Evolutionary conservation across 495 filamentous ascomycete genomes (phyloP).

Genomic region (Penicillium bovifimosum): DNA sequence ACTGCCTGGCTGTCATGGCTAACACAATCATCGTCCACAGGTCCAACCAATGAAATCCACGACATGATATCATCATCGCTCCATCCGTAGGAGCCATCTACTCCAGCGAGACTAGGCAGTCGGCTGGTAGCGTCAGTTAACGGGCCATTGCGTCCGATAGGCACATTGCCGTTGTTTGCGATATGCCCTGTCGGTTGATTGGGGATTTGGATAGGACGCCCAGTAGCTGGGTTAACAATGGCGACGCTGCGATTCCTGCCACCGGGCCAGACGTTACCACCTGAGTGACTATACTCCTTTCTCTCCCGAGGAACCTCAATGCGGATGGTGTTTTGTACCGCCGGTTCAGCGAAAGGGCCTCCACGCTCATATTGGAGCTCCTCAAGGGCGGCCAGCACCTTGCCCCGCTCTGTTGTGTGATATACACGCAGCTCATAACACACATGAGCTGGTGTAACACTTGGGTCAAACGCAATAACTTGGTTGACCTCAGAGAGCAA

Average conservation of each 20-base stretch:
- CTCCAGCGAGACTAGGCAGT: background rate
- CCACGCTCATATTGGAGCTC: background rate
- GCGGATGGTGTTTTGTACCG: no score
- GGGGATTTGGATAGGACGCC: background rate
- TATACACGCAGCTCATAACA: background rate
- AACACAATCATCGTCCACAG: background rate
- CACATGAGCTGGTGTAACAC: background rate
- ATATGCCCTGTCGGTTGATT: background rate
- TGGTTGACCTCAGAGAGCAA: background rate
- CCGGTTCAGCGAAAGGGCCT: no score
- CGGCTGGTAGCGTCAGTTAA: background rate
- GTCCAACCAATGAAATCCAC: background rate
- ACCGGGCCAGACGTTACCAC: background rate
- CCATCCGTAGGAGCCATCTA: background rate
- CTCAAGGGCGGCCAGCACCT: background rate
- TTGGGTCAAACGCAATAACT: background rate
- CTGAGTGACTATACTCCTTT: background rate
- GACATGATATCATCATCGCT: background rate
- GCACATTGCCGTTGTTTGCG: background rate
- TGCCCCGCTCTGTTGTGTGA: background rate
- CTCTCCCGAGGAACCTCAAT: background rate
- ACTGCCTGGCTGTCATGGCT: background rate
- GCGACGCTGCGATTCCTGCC: background rate
- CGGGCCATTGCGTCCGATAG: background rate
- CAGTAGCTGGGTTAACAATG: conserved; percentile 1